Percentiles rank a stretch among this genome's conserved stretches.
Evolutionary conservation across 352 stramenopile genomes (phyloP).

Genomic region (Phytophthora hibernalis): DNA sequence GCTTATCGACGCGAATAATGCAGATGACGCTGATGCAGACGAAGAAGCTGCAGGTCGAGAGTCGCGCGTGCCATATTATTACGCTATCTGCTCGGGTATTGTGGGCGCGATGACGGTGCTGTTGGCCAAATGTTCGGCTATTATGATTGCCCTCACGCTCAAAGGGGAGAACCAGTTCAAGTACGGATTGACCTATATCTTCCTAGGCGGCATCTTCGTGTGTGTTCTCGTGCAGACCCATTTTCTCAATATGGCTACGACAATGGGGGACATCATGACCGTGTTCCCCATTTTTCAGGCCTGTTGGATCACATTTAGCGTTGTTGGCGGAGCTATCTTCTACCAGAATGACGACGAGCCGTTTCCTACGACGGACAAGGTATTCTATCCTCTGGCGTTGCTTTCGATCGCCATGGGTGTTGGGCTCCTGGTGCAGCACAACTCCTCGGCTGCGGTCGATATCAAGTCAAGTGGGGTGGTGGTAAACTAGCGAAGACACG

Average conservation of each 20-base stretch:
- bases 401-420: constrained; percentile 76
- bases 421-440: constrained; percentile 75
- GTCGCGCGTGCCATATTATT: constrained; percentile 82
- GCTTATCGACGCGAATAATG: constrained; percentile 35
- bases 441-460: constrained; percentile 30
- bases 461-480: background rate
- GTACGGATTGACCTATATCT: constrained; percentile 86
- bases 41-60: constrained; percentile 41
- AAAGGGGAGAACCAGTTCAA: constrained; percentile 90
- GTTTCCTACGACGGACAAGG: constrained; percentile 55
- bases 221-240: constrained; percentile 90
- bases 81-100: constrained; percentile 88
- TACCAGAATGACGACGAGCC: constrained; percentile 79
- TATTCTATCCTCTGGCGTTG: constrained; percentile 81
- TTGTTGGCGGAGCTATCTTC: constrained; percentile 85
- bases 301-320: constrained; percentile 90
- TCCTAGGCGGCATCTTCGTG: constrained; percentile 86
- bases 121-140: constrained; percentile 85
- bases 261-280: constrained; percentile 89
- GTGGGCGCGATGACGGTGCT: constrained; percentile 86
- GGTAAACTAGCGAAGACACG: constrained; percentile 29
- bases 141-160: constrained; percentile 86
- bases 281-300: constrained; percentile 91
- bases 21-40: constrained; percentile 39
- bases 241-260: constrained; percentile 88